phyloP scores from a whole-genome alignment of 2,329 filamentous ascomycete species.

The Nothomitra cinnamomea region DNA sequence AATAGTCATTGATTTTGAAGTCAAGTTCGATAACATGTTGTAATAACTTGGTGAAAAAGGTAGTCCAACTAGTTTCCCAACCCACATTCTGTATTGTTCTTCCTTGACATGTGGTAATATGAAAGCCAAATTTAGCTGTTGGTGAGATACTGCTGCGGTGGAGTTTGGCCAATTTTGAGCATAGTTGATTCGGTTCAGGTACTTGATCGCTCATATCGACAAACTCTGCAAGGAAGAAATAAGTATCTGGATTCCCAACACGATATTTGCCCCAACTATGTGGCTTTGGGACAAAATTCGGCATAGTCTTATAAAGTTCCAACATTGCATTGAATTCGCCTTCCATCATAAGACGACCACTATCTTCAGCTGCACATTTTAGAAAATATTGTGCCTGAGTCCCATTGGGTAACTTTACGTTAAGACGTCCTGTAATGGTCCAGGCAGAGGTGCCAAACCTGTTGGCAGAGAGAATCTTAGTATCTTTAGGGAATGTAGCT shows the following conservation, averaged over 20 bases:
- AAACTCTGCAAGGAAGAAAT: constrained; percentile 20
- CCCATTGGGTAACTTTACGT: constrained; percentile 11
- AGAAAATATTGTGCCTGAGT: constrained; percentile 14
- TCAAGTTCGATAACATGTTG: constrained; percentile 17
- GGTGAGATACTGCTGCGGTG: constrained; percentile 19
- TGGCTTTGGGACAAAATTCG: constrained; percentile 18
- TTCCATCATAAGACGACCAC: constrained; percentile 12
- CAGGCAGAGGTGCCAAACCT: constrained; percentile 16
- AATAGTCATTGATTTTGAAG: constrained; percentile 17
- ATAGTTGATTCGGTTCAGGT: constrained; percentile 15
- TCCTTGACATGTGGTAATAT: constrained; percentile 19
- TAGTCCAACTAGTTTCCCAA: constrained; percentile 25
- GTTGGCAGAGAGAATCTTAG: constrained; percentile 14
- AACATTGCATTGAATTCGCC: constrained; percentile 20
- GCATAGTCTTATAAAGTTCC: constrained; percentile 15
- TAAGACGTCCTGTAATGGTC: constrained; percentile 16
- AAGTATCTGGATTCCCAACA: constrained; percentile 10
- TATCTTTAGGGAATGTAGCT: constrained; percentile 9
- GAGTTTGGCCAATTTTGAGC: constrained; percentile 14
- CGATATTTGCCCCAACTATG: constrained; percentile 15
- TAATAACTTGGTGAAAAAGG: constrained; percentile 22
- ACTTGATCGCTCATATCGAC: constrained; percentile 16
- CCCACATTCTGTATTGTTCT: constrained; percentile 14
- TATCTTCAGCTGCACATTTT: constrained; percentile 12
- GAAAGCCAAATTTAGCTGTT: constrained; percentile 23